Conservation (phyloP, 148 eudicot species). For the Hydrangea macrophylla region DNA sequence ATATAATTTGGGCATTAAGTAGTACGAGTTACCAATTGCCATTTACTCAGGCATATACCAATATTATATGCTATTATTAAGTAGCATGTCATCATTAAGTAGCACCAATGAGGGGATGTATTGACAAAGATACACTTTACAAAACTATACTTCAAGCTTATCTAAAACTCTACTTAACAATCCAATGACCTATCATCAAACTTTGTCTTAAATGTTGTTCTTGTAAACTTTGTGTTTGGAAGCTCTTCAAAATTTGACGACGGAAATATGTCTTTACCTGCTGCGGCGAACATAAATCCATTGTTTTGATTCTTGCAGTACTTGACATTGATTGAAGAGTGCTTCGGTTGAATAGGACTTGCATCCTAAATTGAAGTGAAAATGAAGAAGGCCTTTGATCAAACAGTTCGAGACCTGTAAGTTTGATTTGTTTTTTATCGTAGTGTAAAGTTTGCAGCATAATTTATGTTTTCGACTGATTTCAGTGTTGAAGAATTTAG, state of each 20-base stretch:
- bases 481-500: background rate
- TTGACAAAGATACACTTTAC: no score
- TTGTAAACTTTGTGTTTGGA: background rate
- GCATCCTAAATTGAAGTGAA: conserved; percentile 20
- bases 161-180: no score
- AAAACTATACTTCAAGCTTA: no score
- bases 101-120: no score
- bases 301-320: background rate
- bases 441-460: background rate
- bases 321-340: background rate
- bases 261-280: background rate
- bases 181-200: no score
- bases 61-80: no score
- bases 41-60: no score
- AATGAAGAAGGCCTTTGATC: conserved; percentile 96
- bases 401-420: conserved; percentile 93
- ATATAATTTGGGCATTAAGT: no score
- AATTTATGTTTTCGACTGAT: background rate
- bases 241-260: background rate
- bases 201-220: no score
- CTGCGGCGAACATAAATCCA: background rate
- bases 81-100: no score
- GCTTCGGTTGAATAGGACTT: conserved; percentile 18
- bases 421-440: conserved; percentile 27
- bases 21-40: no score